Evolutionary conservation across 352 stramenopile species (phyloP), one percentile per base, ranked within the genome.

Genomic region (Globisporangium heterothallicum): DNA sequence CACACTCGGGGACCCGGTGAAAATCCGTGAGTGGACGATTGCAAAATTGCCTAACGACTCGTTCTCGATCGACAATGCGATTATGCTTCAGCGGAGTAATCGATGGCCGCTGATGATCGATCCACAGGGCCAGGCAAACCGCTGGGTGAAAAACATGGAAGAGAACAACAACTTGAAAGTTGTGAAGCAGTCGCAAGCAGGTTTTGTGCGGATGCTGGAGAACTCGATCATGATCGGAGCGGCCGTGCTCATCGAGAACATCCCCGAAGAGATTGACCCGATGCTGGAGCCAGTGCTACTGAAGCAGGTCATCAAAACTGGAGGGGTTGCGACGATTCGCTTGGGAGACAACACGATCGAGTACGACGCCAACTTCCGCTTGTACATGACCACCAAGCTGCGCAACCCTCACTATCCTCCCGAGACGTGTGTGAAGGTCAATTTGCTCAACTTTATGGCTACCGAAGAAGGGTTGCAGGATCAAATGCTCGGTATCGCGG

Each of bases 51-150:
- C 94, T 5, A 97, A 96, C 51, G 94, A 98, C 64, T 91, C 81
- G 9, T 98, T 98, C 53, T 96, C 79, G 43, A 97, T 98, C 38
- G 93, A 98, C 52, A 98, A 98, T 53, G 93, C 77, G 10, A 97
- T 98, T 61, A 97, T 98, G 79, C 57, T 98, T 13, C 78, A 89
- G 29, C 67, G 79, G 12, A 93, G 72, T 49, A 97, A 96, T 56
- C 82, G 91, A 2, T 98, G 92, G 92, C 94, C 94, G 8, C 70
- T 98, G n/a, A 97, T 98, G 92, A 98, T 98, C 43, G 94, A 98
- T 34, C 94, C 94, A 0, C 92, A 98, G 59, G 93, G 88, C 0
- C 94, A 98, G 56, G 93, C 92, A 0, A 98, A 97, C 59, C 81
- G 87, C 22, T 98, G 94, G 94, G 78, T 98, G 1, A 96, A 96